phyloP scores from a whole-genome alignment of 441 rosid species.

The Kokia cookei region DNA sequence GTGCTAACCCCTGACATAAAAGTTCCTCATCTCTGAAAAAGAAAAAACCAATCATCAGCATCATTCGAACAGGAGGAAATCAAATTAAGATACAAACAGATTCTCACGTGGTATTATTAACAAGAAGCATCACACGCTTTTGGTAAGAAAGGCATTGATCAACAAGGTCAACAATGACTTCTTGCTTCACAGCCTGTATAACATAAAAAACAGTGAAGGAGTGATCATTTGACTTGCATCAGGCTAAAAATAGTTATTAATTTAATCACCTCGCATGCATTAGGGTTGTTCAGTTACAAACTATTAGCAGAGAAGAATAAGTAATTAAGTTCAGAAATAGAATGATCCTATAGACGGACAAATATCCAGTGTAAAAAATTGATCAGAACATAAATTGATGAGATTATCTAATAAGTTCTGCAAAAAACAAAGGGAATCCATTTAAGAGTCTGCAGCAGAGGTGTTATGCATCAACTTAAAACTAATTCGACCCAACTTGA shows the following conservation, averaged over 20 bases:
- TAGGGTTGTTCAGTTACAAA: not conserved
- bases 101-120: slow-evolving; percentile 66
- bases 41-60: slow-evolving; percentile 15
- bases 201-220: not conserved
- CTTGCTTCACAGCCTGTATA: slow-evolving; percentile 77
- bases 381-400: not conserved
- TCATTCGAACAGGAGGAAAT: slow-evolving; percentile 2
- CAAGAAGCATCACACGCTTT: slow-evolving; percentile 78
- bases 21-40: slow-evolving; percentile 75
- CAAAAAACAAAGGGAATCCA: not conserved
- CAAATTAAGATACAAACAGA: not conserved
- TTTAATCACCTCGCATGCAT: not conserved
- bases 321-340: not conserved
- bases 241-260: not conserved
- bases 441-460: not conserved
- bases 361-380: not conserved
- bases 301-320: not conserved
- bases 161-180: slow-evolving; percentile 85
- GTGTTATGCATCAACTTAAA: not conserved
- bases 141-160: slow-evolving; percentile 93
- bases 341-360: not conserved
- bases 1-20: slow-evolving; percentile 71
- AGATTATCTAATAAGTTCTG: not conserved
- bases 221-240: not conserved
- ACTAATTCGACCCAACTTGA: not conserved